phyloP scores from a whole-genome alignment of 148 eudicot genomes.

The Selenicereus undatus region DNA sequence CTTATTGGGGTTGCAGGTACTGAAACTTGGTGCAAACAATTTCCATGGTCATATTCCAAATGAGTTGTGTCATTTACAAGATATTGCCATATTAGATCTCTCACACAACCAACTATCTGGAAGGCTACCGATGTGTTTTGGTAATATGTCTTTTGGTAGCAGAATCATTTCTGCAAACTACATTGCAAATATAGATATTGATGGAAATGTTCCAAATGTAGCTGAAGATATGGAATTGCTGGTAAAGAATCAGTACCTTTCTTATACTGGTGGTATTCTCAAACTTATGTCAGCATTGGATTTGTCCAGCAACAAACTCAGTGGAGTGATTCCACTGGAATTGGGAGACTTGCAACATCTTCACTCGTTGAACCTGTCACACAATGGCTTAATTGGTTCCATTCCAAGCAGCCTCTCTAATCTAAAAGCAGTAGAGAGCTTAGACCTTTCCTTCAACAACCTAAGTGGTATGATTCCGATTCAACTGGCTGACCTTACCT shows the following conservation, averaged over 20 bases:
- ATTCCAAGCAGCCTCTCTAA: too few species aligned
- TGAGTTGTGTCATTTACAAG: neutral
- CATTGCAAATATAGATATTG: neutral
- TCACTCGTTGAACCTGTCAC: too few species aligned
- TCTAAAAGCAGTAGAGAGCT: too few species aligned
- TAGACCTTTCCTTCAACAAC: too few species aligned
- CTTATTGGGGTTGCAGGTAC: neutral
- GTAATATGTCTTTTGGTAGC: conserved; percentile 11
- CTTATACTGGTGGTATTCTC: neutral
- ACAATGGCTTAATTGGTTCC: too few species aligned
- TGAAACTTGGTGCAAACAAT: neutral
- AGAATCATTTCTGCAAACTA: neutral
- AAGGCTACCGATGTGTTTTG: conserved; percentile 2
- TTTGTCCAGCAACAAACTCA: neutral
- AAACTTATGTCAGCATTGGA: conserved; percentile 2
- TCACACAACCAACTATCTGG: conserved; percentile 12
- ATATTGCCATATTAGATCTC: conserved; percentile 11
- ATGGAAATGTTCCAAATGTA: neutral
- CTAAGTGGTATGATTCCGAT: too few species aligned
- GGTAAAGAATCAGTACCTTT: conserved; percentile 4
- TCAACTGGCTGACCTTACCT: too few species aligned
- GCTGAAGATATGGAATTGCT: conserved; percentile 6
- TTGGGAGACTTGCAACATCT: conserved; percentile 9
- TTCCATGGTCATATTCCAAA: neutral
- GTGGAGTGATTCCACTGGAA: neutral